Conservation (phyloP, 192 early-diverging fungal species). For the Chytriomyces sp. region DNA sequence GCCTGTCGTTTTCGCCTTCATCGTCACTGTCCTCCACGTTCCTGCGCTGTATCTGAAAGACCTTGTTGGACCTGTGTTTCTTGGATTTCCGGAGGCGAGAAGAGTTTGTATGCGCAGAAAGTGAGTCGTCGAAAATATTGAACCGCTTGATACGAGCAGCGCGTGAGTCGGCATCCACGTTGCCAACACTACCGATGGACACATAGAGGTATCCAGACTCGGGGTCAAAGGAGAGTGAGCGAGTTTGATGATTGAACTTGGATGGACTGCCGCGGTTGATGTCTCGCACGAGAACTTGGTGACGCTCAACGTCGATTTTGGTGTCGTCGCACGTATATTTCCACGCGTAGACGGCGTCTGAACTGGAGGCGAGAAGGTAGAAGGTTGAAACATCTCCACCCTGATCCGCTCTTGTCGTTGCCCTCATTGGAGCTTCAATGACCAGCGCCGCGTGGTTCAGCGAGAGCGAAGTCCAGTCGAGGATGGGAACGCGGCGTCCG, state of each 20-base stretch:
- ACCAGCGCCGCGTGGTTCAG: constrained; percentile 39
- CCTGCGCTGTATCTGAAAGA: background rate
- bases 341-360: constrained; percentile 38
- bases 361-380: constrained; percentile 36
- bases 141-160: constrained; percentile 36
- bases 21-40: background rate
- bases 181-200: constrained; percentile 31
- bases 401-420: no score
- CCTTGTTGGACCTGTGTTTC: background rate
- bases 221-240: constrained; percentile 30
- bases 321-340: background rate
- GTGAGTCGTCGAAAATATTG: background rate
- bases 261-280: constrained; percentile 35
- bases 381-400: constrained; percentile 1
- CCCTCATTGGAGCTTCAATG: background rate
- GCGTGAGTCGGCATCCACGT: constrained; percentile 38
- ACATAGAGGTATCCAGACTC: constrained; percentile 37
- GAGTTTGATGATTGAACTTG: constrained; percentile 31
- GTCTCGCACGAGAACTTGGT: constrained; percentile 30
- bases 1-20: background rate
- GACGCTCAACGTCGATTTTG: background rate
- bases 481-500: background rate
- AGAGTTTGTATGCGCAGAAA: background rate
- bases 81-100: background rate
- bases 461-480: constrained; percentile 24